Percentiles rank a stretch among this genome's conserved stretches.
Conservation (phyloP, 2,329 filamentous ascomycete species). For the Apiospora kogelbergensis region DNA sequence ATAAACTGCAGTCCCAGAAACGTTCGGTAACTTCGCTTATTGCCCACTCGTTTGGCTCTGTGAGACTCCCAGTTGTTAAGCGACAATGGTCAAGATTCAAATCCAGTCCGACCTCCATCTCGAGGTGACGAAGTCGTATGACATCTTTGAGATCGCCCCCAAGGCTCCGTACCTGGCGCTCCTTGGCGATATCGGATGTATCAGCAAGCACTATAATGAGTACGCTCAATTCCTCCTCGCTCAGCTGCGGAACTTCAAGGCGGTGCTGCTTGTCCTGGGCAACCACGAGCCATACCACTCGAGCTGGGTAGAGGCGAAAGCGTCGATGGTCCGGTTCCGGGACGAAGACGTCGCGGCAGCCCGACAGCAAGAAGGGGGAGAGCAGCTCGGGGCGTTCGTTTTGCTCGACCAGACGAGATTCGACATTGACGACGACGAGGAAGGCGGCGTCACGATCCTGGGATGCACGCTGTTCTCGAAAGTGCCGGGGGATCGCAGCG, state of each 20-base stretch:
- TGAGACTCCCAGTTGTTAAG: not conserved
- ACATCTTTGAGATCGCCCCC: conserved; percentile 46
- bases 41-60: not conserved
- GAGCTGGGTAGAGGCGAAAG: conserved; percentile 33
- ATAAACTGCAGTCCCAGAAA: not conserved
- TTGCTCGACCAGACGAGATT: conserved; percentile 36
- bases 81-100: conserved; percentile 34
- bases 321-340: conserved; percentile 33
- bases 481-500: conserved; percentile 37
- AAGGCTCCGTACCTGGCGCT: conserved; percentile 52
- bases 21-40: not conserved
- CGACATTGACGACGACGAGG: conserved; percentile 30
- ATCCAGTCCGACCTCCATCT: conserved; percentile 61
- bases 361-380: conserved; percentile 16
- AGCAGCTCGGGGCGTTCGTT: conserved; percentile 37
- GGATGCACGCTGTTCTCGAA: conserved; percentile 52
- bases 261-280: conserved; percentile 52
- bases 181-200: conserved; percentile 55
- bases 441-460: conserved; percentile 37
- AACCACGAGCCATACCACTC: conserved; percentile 57
- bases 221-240: conserved; percentile 45
- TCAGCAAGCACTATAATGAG: conserved; percentile 37
- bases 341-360: conserved; percentile 20
- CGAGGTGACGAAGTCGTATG: conserved; percentile 49
- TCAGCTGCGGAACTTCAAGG: conserved; percentile 48